Conservation (phyloP, 2,329 filamentous ascomycete genomes). For the Chrysoporthe deuterocubensis region DNA sequence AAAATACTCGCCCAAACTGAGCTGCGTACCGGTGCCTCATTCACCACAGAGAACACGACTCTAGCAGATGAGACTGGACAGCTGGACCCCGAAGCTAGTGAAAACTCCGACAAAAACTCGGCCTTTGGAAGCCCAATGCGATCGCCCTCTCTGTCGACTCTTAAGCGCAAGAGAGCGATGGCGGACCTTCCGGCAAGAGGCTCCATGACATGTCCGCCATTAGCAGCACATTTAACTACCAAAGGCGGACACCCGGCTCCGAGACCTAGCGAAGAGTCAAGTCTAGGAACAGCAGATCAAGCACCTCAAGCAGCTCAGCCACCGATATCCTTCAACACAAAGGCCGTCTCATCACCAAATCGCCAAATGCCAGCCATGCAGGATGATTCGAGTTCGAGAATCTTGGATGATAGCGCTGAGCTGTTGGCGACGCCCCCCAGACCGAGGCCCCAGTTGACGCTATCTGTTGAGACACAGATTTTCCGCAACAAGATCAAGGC, state of each 20-base stretch:
- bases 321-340: not conserved
- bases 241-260: not conserved
- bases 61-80: not conserved
- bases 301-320: not conserved
- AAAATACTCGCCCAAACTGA: not conserved
- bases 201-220: no score
- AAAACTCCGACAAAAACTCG: conserved; percentile 6
- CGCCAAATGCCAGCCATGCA: no score
- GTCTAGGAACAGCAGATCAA: not conserved
- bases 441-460: not conserved
- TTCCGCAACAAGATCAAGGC: conserved; percentile 22
- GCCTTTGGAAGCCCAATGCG: conserved; percentile 14
- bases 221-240: not conserved
- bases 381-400: not conserved
- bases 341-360: not conserved
- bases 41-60: conserved; percentile 7
- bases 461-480: conserved; percentile 1
- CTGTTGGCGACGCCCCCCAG: not conserved
- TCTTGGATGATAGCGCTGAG: not conserved
- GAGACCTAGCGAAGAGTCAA: not conserved
- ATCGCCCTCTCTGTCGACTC: conserved; percentile 12
- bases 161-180: conserved; percentile 24
- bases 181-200: not conserved
- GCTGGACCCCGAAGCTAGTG: not conserved
- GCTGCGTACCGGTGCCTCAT: conserved; percentile 16